Conservation (phyloP, 257 asterid genomes). For the Nicotiana paniculata region DNA sequence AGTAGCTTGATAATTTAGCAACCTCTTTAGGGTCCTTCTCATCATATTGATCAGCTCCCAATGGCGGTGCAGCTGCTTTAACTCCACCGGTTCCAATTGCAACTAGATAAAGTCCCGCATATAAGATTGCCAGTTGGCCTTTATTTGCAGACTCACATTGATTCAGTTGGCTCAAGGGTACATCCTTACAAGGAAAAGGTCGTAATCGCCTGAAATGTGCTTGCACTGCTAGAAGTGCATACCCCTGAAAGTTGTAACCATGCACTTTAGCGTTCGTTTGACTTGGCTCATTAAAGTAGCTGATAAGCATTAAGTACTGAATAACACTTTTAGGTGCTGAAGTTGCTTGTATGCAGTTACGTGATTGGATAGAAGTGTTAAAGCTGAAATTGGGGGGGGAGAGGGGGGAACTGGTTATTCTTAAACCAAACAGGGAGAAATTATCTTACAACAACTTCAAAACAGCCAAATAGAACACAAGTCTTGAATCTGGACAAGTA, state of each 20-base stretch:
- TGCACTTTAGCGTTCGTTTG: not conserved
- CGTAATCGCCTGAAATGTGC: conserved; percentile 53
- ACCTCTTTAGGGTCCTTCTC: conserved; percentile 51
- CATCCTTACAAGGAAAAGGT: conserved; percentile 62
- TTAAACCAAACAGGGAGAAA: not conserved
- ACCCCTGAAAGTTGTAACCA: conserved; percentile 40
- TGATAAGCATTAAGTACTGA: not conserved
- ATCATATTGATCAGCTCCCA: conserved; percentile 77
- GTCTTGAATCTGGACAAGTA: conserved; percentile 57
- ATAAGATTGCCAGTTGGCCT: conserved; percentile 41
- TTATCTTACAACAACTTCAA: conserved; percentile 38
- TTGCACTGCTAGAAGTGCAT: conserved; percentile 56
- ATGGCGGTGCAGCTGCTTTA: conserved; percentile 63
- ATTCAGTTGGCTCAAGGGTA: conserved; percentile 14
- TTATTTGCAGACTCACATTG: conserved; percentile 40
- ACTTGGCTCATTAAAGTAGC: not conserved
- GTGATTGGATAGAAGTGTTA: not conserved
- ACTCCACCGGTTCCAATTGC: conserved; percentile 61
- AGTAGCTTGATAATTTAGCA: conserved; percentile 54
- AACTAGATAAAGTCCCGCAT: conserved; percentile 49
- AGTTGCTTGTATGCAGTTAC: not conserved
- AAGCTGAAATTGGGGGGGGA: not conserved
- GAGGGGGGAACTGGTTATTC: not conserved
- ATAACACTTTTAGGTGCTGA: not conserved
- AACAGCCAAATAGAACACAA: conserved; percentile 42